Evolutionary conservation across 108 stramenopile species (phyloP).

Genomic region (Fistulifera solaris): DNA sequence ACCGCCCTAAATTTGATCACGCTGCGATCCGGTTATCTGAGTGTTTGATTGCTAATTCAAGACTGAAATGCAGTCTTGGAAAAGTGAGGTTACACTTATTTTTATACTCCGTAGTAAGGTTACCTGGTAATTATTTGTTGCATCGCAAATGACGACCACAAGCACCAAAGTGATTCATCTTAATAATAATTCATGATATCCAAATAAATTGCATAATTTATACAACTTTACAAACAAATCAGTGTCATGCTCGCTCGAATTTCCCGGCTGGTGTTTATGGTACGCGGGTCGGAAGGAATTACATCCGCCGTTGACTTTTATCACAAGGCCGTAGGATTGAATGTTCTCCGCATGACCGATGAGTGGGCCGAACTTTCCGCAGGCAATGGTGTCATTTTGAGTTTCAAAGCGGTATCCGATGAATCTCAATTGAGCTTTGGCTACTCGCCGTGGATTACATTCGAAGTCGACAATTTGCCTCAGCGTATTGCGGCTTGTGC

Average conservation of each 20-base stretch:
- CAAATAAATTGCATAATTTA: too few relatives aligned
- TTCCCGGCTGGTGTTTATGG: conserved; percentile 68
- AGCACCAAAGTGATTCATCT: too few relatives aligned
- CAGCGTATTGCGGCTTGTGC: conserved; percentile 50
- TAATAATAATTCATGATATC: too few relatives aligned
- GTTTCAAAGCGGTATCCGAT: conserved; percentile 46
- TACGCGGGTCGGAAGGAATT: conserved; percentile 66
- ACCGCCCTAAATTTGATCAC: too few relatives aligned
- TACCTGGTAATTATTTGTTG: too few relatives aligned
- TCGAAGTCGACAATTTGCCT: conserved; percentile 76
- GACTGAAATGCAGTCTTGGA: too few relatives aligned
- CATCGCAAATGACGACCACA: too few relatives aligned
- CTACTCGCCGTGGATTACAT: conserved; percentile 66
- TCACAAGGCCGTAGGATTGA: conserved; percentile 57
- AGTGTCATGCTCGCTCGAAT: conserved; percentile 33
- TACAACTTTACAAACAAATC: too few relatives aligned
- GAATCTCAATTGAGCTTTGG: conserved; percentile 70
- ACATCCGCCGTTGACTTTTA: conserved; percentile 74
- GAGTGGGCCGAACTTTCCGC: conserved; percentile 65
- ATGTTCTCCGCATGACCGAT: conserved; percentile 65
- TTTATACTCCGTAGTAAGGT: too few relatives aligned
- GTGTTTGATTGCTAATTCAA: too few relatives aligned
- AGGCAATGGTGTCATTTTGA: conserved; percentile 18
- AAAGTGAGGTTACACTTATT: too few relatives aligned
- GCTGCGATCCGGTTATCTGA: too few relatives aligned